Evolutionary conservation across 345 rosid species (phyloP), one percentile per base, ranked within the genome.

Genomic region (Trapa bicornis): DNA sequence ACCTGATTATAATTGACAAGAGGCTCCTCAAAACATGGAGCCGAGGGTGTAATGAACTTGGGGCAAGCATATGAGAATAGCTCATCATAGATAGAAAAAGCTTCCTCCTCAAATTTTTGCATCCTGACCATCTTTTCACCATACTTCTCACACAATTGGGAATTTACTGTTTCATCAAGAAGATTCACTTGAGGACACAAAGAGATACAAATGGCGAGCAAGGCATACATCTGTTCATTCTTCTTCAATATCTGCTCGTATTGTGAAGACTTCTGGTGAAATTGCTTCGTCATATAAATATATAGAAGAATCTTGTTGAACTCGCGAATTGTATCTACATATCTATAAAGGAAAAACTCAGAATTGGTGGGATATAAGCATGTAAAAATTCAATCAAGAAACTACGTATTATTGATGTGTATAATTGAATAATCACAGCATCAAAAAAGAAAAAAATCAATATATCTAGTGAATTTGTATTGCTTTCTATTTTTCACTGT

Each of bases 1-100:
- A 89, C 99, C 90, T 94, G 99, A 73, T 94, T 94, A 81, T 94
- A 91, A 61, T 94, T 94, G 69, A 87, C 91, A 63, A 89, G 89
- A 60, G 97, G 97, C 78, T 94, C 99, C 68, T 87, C 92, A 67
- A 91, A 94, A 79, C 88, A 85, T 68, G 99, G 96, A 43, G 93
- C 85, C 0, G 99, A 89, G 64, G 99, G 97, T 8, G 96, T 91
- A 69, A 94, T 94, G 76, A 94, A 94, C 83, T 94, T 94, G 38
- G 99, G 99, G 70, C 99, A 94, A 60, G 99, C 99, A 76, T 94
- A 94, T 1, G 99, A 89, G 87, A 94, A 94, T 74, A 91, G 95
- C 79, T 94, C 99, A 75, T 94, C 99, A 61, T 84, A 91, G 29
- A 84, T 69, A 35, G 80, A 79, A 75, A 91, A 91, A 45, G 95